Evolutionary conservation across 208 protist genomes (phyloP).

Genomic region (Wallacemonas sp.): DNA sequence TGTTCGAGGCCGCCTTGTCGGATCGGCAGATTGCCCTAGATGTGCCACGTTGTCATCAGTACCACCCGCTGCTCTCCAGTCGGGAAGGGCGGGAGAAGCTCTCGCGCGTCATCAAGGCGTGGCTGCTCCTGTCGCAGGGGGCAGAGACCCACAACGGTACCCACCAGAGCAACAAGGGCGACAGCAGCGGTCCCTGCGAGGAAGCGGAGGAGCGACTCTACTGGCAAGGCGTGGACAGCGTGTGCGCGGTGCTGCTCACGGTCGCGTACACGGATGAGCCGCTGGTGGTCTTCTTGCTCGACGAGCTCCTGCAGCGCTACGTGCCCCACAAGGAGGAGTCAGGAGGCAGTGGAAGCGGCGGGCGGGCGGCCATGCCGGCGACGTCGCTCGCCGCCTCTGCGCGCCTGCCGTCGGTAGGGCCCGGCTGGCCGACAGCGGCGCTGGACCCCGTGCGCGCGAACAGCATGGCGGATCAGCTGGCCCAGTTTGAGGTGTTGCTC

Average conservation of each 20-base stretch:
- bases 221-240: constrained; percentile 95
- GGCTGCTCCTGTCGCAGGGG: constrained; percentile 66
- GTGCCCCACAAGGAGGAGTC: constrained; percentile 64
- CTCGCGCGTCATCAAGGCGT: constrained; percentile 79
- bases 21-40: constrained; percentile 94
- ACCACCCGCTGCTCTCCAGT: constrained; percentile 84
- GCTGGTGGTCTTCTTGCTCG: constrained; percentile 76
- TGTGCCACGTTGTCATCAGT: constrained; percentile 95
- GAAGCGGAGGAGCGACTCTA: constrained; percentile 45
- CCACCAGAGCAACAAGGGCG: constrained; percentile 7
- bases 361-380: neutral
- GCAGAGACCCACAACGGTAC: neutral
- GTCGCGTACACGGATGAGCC: constrained; percentile 70
- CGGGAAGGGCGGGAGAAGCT: constrained; percentile 74
- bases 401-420: neutral
- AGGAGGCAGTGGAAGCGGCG: neutral
- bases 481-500: constrained; percentile 56
- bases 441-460: constrained; percentile 7
- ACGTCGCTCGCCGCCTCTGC: neutral
- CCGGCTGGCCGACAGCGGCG: neutral
- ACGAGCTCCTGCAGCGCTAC: constrained; percentile 79
- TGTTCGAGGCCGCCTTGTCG: constrained; percentile 22
- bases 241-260: constrained; percentile 87
- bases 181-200: neutral
- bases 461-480: constrained; percentile 79